Base-by-base conservation (phyloP, 768 basidiomycete genomes). In the Rhodocollybia butyracea region DNA sequence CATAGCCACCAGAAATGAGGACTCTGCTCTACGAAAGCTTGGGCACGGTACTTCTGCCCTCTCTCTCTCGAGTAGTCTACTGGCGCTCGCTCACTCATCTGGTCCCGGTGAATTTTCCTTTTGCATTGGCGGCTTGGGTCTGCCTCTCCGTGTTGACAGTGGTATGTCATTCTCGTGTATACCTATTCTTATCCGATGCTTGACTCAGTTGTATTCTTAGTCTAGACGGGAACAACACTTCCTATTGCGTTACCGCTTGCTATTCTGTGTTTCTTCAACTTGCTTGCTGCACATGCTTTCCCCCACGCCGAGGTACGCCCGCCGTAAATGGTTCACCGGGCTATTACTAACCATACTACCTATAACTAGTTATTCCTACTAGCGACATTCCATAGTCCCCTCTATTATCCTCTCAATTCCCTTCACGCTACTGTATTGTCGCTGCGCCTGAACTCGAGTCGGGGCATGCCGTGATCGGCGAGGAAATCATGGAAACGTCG, bases 101-200 rank as follows among this genome's bases (percentile, higher is more conserved):
- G 21, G 64, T 84, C 39, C 72, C 87, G 24, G 45, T 92, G 61
- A 92, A 93, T 68, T 89, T 93, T 63, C 89, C 89, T 0, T 91
- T 81, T 61, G 88, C 88, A 15, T 68, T 92, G 56, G 64, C 74
- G n/a, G 86, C 88, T n/a, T 91, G 86, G 85, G 64, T 90, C 10
- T 91, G 83, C 64, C 73, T 89, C 15, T 90, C 92, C 61, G 83
- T 89, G 11, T 88, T 91, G 62, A 92, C 90, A 0, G 70, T 93
- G 68, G 90, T 91, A 62, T 61, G 85, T 76, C 38, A n/a, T 47
- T 19, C 55, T 36, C 51, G 45, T 30, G n/a, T 48, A 24, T 41
- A 22, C 47, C 17, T 46, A 12, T 45, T 19, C 24, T 39, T 42
- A 32, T 43, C 15, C n/a, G 36, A 32, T 19, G 36, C 24, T 31